These are phyloP conservation scores for Phragmites australis DNA, from an alignment of 176 grass and related monocot genomes.

Conservation along the genomic window DNA sequence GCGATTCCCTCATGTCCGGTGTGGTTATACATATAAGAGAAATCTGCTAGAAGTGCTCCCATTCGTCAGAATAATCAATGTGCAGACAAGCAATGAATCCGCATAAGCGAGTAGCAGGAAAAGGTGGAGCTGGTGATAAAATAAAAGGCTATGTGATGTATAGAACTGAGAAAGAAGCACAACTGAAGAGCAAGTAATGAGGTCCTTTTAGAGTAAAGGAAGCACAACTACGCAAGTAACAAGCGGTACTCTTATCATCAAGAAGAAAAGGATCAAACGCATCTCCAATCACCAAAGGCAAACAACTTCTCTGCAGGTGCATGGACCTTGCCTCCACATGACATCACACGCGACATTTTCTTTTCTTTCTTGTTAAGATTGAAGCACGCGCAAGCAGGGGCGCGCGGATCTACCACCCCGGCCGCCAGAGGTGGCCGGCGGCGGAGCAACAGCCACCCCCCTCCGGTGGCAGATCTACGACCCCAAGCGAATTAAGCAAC, in stretches of 20 bases:
- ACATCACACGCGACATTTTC: neutral
- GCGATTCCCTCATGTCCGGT: neutral
- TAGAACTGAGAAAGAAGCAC: neutral
- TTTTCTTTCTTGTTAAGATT: neutral
- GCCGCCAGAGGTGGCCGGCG: too few species aligned
- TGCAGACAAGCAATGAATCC: neutral
- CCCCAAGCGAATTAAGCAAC: too few species aligned
- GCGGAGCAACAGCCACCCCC: too few species aligned
- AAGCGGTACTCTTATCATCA: conserved; percentile 14
- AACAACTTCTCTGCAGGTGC: neutral
- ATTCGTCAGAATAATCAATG: conserved; percentile 1
- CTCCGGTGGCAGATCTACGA: too few species aligned
- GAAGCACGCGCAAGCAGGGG: neutral
- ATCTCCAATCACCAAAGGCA: neutral
- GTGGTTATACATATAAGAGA: neutral
- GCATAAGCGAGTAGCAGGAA: neutral
- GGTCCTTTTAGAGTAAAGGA: conserved; percentile 13
- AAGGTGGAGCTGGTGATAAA: neutral
- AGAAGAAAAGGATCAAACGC: neutral
- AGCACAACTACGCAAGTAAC: conserved; percentile 19
- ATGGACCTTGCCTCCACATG: neutral
- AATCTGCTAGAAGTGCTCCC: conserved; percentile 1
- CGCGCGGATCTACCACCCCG: too few species aligned
- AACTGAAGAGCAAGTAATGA: neutral
- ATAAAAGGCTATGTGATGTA: neutral